Conservation (phyloP, 1,284 basidiomycete genomes). For the Xerocomus minutiporus region DNA sequence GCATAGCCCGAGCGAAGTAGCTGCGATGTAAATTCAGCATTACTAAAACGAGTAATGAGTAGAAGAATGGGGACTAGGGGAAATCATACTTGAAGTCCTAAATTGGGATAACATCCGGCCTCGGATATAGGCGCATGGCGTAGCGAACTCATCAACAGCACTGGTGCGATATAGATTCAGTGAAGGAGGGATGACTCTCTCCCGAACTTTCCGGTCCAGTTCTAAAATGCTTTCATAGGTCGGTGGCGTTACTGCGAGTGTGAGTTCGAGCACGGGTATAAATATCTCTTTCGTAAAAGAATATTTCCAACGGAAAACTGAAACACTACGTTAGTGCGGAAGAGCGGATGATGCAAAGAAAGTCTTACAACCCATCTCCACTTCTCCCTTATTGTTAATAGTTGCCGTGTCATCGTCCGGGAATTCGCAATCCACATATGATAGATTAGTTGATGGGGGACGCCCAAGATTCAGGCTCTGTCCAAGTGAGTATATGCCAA, state of each 20-base stretch:
- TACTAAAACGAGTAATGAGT: slow-evolving; percentile 32
- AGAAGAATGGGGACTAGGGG: not conserved
- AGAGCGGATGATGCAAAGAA: not conserved
- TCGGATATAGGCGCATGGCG: slow-evolving; percentile 47
- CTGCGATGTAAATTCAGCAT: slow-evolving; percentile 55
- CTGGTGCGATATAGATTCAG: slow-evolving; percentile 46
- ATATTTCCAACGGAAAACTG: slow-evolving; percentile 34
- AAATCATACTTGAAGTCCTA: slow-evolving; percentile 42
- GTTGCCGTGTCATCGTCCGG: slow-evolving; percentile 46
- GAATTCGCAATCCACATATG: slow-evolving; percentile 56
- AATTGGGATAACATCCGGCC: slow-evolving; percentile 49
- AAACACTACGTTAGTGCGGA: slow-evolving; percentile 11
- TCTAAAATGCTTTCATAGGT: slow-evolving; percentile 53
- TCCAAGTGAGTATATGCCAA: slow-evolving; percentile 6
- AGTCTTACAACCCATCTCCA: slow-evolving; percentile 44
- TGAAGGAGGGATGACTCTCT: slow-evolving; percentile 48
- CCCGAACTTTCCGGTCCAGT: slow-evolving; percentile 54
- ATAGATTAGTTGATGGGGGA: slow-evolving; percentile 51
- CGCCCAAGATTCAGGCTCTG: slow-evolving; percentile 52
- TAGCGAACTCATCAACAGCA: slow-evolving; percentile 43
- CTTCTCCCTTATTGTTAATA: slow-evolving; percentile 45
- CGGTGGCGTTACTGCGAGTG: slow-evolving; percentile 47
- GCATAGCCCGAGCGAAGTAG: slow-evolving; percentile 59
- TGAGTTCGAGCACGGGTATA: slow-evolving; percentile 45
- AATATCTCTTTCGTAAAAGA: slow-evolving; percentile 44